Conservation (phyloP, 768 basidiomycete genomes). For the Asterophora lycoperdoides region DNA sequence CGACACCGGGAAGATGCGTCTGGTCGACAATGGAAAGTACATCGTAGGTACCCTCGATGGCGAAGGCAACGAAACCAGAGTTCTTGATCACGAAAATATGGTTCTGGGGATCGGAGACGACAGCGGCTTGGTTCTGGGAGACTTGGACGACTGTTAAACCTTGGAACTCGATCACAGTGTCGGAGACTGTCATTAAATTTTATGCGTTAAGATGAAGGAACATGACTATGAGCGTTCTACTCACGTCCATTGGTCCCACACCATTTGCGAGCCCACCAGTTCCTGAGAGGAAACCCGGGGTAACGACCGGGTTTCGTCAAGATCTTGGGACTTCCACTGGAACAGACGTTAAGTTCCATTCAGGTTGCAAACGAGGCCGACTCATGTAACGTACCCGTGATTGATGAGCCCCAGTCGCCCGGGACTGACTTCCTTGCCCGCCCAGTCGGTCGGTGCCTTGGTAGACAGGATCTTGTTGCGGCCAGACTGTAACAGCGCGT, state of each 20-base stretch:
- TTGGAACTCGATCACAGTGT: conserved; percentile 76
- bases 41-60: conserved; percentile 71
- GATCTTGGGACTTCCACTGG: conserved; percentile 70
- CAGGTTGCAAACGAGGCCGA: not conserved
- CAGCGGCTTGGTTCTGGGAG: conserved; percentile 76
- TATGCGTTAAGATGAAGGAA: not conserved
- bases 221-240: conserved; percentile 21
- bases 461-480: conserved; percentile 55
- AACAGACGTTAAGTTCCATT: not conserved
- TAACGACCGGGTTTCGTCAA: conserved; percentile 74
- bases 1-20: conserved; percentile 60
- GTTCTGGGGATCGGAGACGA: conserved; percentile 75
- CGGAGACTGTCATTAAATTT: conserved; percentile 52
- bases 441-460: conserved; percentile 70
- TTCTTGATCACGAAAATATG: conserved; percentile 79
- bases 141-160: conserved; percentile 85
- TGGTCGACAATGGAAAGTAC: conserved; percentile 83
- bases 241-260: conserved; percentile 62
- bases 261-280: conserved; percentile 85
- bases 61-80: conserved; percentile 73
- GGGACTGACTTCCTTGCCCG: conserved; percentile 66
- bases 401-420: conserved; percentile 73
- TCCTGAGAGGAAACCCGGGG: conserved; percentile 68
- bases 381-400: conserved; percentile 47
- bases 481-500: conserved; percentile 42